phyloP scores from a whole-genome alignment of 768 basidiomycete species.

The Gymnopilus junonius region DNA sequence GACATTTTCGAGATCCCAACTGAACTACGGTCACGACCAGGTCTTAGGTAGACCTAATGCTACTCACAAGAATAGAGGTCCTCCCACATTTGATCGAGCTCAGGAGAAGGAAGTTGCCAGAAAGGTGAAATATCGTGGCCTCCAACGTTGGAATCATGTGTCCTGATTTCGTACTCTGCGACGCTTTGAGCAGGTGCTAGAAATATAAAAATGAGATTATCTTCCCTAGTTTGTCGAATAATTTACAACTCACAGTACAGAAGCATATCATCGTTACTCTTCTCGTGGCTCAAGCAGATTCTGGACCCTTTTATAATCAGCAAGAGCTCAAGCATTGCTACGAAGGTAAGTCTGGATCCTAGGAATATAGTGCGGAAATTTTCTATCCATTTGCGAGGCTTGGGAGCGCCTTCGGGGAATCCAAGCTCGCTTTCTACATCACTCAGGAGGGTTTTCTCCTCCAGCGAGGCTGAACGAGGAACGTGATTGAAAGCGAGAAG shows the following conservation, averaged over 20 bases:
- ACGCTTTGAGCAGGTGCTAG: not conserved
- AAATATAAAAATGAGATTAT: not conserved
- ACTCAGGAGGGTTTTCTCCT: not conserved
- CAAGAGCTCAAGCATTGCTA: not conserved
- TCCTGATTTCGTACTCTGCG: not conserved
- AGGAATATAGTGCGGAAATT: not conserved
- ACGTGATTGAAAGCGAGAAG: not conserved
- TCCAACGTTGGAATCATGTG: not conserved
- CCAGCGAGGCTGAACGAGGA: not conserved
- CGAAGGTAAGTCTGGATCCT: not conserved
- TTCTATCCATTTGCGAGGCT: not conserved
- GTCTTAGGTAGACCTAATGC: not conserved
- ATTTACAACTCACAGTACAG: not conserved
- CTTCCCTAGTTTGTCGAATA: no score
- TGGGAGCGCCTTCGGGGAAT: not conserved
- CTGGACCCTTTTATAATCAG: not conserved
- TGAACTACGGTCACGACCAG: not conserved
- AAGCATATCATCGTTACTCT: not conserved
- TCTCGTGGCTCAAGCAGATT: not conserved
- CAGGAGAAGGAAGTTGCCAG: not conserved
- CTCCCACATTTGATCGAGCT: constrained; percentile 3
- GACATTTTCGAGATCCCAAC: constrained; percentile 16
- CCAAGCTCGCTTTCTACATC: not conserved
- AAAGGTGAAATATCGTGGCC: constrained; percentile 1
- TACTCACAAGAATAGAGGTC: constrained; percentile 3